Evolutionary conservation across 2,329 filamentous ascomycete species (phyloP).

Genomic region (Apiospora pterosperma): DNA sequence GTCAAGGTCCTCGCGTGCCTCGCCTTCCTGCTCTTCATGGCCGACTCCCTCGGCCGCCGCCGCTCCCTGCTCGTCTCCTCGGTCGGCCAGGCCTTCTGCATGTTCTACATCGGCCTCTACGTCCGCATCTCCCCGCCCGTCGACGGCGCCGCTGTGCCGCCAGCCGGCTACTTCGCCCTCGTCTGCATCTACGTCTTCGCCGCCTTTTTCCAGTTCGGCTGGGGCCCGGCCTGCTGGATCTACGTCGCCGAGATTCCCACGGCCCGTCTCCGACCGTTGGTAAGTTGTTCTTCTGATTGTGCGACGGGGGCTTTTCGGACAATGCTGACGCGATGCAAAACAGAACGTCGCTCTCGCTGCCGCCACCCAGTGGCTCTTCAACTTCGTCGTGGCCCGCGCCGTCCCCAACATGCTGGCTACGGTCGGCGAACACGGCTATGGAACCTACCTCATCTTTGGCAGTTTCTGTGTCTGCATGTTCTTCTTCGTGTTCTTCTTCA

Average conservation of each 20-base stretch:
- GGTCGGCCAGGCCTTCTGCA: slow-evolving; percentile 55
- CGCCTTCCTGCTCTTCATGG: slow-evolving; percentile 55
- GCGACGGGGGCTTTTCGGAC: not conserved
- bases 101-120: slow-evolving; percentile 67
- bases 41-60: slow-evolving; percentile 57
- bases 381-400: slow-evolving; percentile 61
- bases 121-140: slow-evolving; percentile 55
- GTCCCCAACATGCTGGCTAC: slow-evolving; percentile 61
- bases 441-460: slow-evolving; percentile 61
- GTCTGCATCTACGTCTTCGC: slow-evolving; percentile 68
- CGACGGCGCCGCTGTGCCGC: slow-evolving; percentile 45
- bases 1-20: slow-evolving; percentile 58
- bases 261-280: slow-evolving; percentile 40
- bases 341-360: slow-evolving; percentile 57
- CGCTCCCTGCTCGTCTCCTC: slow-evolving; percentile 55
- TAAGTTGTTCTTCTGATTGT: not conserved
- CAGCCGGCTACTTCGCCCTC: slow-evolving; percentile 62
- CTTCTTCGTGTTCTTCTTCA: slow-evolving; percentile 58
- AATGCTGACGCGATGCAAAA: too few relatives aligned
- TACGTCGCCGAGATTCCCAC: slow-evolving; percentile 65
- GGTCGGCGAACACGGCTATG: slow-evolving; percentile 33
- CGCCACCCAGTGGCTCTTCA: slow-evolving; percentile 63
- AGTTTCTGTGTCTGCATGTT: slow-evolving; percentile 61
- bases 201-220: slow-evolving; percentile 62
- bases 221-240: slow-evolving; percentile 64